Evolutionary conservation across 345 rosid genomes (phyloP), one percentile per base, ranked within the genome.

Genomic region (Pistacia vera): DNA sequence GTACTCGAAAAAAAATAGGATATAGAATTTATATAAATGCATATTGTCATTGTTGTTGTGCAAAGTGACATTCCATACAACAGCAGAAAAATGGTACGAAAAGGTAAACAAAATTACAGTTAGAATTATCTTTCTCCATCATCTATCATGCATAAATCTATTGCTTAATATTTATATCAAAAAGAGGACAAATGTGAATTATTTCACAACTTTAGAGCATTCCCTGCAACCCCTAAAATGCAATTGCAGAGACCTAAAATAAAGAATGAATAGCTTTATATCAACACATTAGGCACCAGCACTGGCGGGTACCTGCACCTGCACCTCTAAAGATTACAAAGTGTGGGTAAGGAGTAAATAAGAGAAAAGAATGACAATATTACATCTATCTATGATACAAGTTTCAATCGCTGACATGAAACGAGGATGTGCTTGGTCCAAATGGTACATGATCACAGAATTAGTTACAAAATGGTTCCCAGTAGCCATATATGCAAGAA

Each of bases 401-500:
- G 64, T 74, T 79, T 63, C 68, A 60, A 63, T 58, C 18, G 85
- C 74, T 68, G 72, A 72, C 33, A 44, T 72, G 22, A 36, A 68
- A 18, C 38, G 69, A 6, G 46, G 8, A 44, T 41, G 71, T 36
- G 51, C 65, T 61, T 55, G 73, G 14, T 8, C 33, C 52, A 17
- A 74, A 68, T 7, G 46, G 33, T 38, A 28, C 38, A 48, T 11
- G 67, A 56, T 76, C 66, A 58, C 41, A 1, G 54, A 33, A 56
- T 73, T 64, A 1, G 25, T 84, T 82, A 91, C 87, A 95, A 84
- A 76, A 95, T 78, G 79, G 92, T 84, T 74, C 87, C 98, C 80
- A 95, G 69, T 48, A 93, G 83, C 98, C 97, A 95, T 68, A 89
- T 55, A 70, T 95, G 97, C 85, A 95, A 70, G 84, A 95, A 49